Base-by-base conservation (phyloP, 176 grass and related monocot genomes). In the Rhipidocladum racemiflorum region DNA sequence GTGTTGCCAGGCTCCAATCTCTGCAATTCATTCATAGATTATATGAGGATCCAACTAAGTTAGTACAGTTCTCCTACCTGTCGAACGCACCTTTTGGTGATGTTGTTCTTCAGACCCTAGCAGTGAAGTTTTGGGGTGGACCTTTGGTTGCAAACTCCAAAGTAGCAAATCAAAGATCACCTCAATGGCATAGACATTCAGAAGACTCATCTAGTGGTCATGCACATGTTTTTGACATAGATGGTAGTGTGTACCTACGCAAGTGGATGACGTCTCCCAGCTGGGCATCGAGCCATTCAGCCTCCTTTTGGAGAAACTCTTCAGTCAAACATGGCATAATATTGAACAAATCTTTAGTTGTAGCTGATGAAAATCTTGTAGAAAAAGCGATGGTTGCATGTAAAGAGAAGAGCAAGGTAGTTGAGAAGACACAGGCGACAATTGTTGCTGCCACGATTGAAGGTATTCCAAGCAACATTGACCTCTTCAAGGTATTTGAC, bases 381-480 rank as follows among this genome's bases (percentile, higher is more conserved):
- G 88, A 93, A 44, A 93, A 88, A 56, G 95, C 95, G 3, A 75
- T 87, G 85, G 77, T 82, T 84, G 46, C 81, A 29, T 98, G 90
- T 81, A 98, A 91, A 93, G 90, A 95, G 87, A 94, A 67, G 74
- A 94, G 88, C 49, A 85, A 81, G 61, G 81, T 98, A 70, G 86
- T 93, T 78, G 90, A 98, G 76, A 92, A 82, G 82, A 98, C 90
- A 81, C 86, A 83, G 30, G 95, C 90, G 2, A 98, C 95, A 81
- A 93, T 98, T 88, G 88, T 89, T 86, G 95, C 95, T 62, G 95
- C 95, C 75, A 95, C 90, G 72, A 91, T 97, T 38, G 76, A 98
- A 98, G 95, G 95, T 78, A 98, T 98, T 87, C 95, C 95, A 86
- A 93, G 92, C 84, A 98, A 98, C 84, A 98, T 98, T 84, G 92